phyloP scores from a whole-genome alignment of 805 yeast species.

The Metschnikowia cerradonensis region DNA sequence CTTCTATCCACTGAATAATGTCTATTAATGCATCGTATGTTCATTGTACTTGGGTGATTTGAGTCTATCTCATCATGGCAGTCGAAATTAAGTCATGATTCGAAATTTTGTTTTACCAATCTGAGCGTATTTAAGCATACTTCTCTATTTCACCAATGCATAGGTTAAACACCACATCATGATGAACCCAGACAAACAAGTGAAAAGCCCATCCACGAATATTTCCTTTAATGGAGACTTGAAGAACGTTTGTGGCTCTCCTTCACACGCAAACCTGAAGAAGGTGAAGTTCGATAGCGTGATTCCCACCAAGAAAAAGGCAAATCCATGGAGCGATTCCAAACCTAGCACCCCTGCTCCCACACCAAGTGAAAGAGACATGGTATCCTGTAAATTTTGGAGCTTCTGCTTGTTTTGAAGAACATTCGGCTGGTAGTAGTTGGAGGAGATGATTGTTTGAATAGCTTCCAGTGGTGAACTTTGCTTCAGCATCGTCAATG shows the following conservation, averaged over 20 bases:
- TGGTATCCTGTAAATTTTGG: slow-evolving; percentile 34
- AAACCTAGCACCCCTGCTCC: slow-evolving; percentile 39
- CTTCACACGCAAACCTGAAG: slow-evolving; percentile 30
- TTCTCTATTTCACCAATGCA: slow-evolving; percentile 32
- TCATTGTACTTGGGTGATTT: too few species aligned
- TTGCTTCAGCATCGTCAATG: background rate
- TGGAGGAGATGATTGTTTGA: background rate
- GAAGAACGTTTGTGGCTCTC: slow-evolving; percentile 22
- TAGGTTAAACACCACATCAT: slow-evolving; percentile 49
- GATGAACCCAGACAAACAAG: slow-evolving; percentile 36
- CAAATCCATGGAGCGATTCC: slow-evolving; percentile 34
- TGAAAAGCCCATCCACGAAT: slow-evolving; percentile 29
- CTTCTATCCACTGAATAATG: too few species aligned
- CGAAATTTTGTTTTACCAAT: too few species aligned
- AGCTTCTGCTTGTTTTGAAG: slow-evolving; percentile 14
- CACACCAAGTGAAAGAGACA: slow-evolving; percentile 35
- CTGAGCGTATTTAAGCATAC: too few species aligned
- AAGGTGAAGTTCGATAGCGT: slow-evolving; percentile 29
- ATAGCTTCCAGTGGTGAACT: background rate
- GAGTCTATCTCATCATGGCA: too few species aligned
- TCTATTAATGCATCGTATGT: too few species aligned
- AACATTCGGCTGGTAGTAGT: slow-evolving; percentile 7
- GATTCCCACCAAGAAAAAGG: slow-evolving; percentile 32
- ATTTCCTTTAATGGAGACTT: slow-evolving; percentile 30
- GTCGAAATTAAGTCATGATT: too few species aligned